Percentiles rank a stretch among this genome's conserved stretches.
These are phyloP conservation scores for Colletotrichum godetiae DNA, from an alignment of 2,329 filamentous ascomycete species.

Conservation along the genomic window DNA sequence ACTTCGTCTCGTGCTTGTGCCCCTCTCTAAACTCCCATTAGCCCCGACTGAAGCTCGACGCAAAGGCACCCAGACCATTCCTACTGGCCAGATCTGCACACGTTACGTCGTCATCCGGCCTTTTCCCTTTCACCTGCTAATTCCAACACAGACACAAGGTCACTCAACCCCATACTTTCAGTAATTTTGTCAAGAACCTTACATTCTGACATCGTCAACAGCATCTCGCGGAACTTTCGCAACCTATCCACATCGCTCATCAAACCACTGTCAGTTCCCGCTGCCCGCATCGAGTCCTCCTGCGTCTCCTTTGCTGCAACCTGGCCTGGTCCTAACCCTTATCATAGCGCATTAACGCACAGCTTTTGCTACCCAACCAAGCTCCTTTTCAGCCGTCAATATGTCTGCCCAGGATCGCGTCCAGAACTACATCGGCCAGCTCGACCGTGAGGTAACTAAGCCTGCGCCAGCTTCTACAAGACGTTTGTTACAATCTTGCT, in stretches of 20 bases:
- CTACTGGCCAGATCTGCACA: slow-evolving; percentile 36
- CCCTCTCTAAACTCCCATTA: slow-evolving; percentile 37
- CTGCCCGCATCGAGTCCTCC: neutral
- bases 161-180: slow-evolving; percentile 27
- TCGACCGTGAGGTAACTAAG: slow-evolving; percentile 80
- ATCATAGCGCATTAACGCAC: slow-evolving; percentile 35
- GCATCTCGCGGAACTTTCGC: slow-evolving; percentile 8
- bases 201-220: slow-evolving; percentile 30
- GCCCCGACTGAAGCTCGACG: slow-evolving; percentile 36
- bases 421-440: slow-evolving; percentile 79
- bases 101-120: slow-evolving; percentile 37
- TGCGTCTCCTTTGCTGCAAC: slow-evolving; percentile 17
- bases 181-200: slow-evolving; percentile 21
- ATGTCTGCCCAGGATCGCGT: slow-evolving; percentile 84
- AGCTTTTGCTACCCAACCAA: slow-evolving; percentile 34
- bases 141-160: slow-evolving; percentile 34
- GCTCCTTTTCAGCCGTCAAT: slow-evolving; percentile 46
- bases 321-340: slow-evolving; percentile 33
- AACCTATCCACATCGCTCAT: slow-evolving; percentile 4
- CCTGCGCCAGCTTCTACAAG: neutral
- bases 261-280: slow-evolving; percentile 23
- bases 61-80: slow-evolving; percentile 34
- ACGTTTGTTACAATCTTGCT: slow-evolving; percentile 4
- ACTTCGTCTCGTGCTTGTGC: slow-evolving; percentile 31
- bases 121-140: slow-evolving; percentile 35